Evolutionary conservation across 768 basidiomycete species (phyloP), one percentile per base, ranked within the genome.

Genomic region (Cubamyces lactineus): DNA sequence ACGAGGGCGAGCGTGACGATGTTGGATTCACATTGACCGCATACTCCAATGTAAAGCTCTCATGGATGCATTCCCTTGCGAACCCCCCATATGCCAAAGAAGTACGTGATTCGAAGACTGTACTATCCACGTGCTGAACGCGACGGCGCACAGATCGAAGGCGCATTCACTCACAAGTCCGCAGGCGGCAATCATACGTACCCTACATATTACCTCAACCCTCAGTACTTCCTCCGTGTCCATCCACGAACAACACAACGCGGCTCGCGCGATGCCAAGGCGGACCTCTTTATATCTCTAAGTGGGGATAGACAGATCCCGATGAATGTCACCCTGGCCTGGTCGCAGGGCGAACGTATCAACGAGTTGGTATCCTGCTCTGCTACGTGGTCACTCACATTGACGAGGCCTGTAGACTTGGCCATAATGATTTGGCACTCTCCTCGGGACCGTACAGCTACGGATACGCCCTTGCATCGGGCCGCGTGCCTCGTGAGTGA

Each of bases 151-250:
- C 65, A 93, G 91, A 69, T 89, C 6, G 76, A 83, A 0, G 89
- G 86, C 8, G 69, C 77, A 0, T 80, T 96, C 63, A 87, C 86
- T 0, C 81, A 75, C 39, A 86, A 86, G 66, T 92, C 85, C 28
- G 84, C 92, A 0, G 96, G 96, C 0, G 96, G 96, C 1, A 96
- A 95, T 69, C 84, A 86, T 58, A 84, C 85, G 5, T 79, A 86
- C 65, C 85, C 92, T 0, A 88, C 89, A 0, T 97, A 90, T 73
- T 90, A 96, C 86, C 74, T 84, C 51, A 98, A 98, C 70, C 96
- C 96, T 0, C 94, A 97, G 70, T 98, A 92, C 73, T 81, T 82
- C 57, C 77, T 98, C 15, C 80, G 75, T 7, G 75, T 96, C 19
- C 76, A 80, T 55, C 76, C 83, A 68, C 67, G 63, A 19, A 13